A percentile compares a stretch with the other conserved stretches of the same genome.
These are phyloP conservation scores for Talaromyces sp. DNA, from an alignment of 2,329 filamentous ascomycete genomes.

Conservation along the genomic window DNA sequence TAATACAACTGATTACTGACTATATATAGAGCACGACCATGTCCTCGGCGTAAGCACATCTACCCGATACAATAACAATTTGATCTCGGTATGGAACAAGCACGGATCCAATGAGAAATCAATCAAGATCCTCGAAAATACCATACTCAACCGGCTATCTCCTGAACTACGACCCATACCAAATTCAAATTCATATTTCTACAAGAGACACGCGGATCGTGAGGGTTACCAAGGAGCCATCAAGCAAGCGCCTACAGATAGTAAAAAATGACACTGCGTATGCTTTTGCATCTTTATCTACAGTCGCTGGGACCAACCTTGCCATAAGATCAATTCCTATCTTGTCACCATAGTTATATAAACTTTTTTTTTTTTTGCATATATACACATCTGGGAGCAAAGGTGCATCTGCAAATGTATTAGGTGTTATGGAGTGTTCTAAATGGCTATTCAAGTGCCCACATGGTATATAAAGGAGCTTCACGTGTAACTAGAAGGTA, in stretches of 20 bases:
- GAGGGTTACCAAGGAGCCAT: conserved; percentile 63
- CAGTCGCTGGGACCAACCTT: background rate
- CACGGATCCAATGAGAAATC: conserved; percentile 76
- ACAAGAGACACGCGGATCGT: conserved; percentile 88
- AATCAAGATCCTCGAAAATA: conserved; percentile 67
- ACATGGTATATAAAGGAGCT: background rate
- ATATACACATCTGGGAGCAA: no score
- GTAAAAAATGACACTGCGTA: background rate
- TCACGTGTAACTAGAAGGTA: background rate
- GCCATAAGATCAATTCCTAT: background rate
- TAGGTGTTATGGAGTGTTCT: no score
- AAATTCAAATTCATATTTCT: conserved; percentile 53
- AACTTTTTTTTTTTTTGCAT: background rate
- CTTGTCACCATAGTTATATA: background rate
- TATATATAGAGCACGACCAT: conserved; percentile 64
- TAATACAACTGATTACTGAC: conserved; percentile 1
- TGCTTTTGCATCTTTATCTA: background rate
- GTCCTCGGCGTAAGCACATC: conserved; percentile 84
- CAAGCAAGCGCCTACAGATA: background rate
- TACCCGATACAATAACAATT: conserved; percentile 81
- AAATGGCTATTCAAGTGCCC: background rate
- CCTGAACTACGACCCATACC: conserved; percentile 66
- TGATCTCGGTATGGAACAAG: conserved; percentile 92
- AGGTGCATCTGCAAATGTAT: no score
- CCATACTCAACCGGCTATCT: conserved; percentile 69